These are phyloP conservation scores for Biscogniauxia marginata DNA, from an alignment of 2,329 filamentous ascomycete genomes.

Conservation along the genomic window DNA sequence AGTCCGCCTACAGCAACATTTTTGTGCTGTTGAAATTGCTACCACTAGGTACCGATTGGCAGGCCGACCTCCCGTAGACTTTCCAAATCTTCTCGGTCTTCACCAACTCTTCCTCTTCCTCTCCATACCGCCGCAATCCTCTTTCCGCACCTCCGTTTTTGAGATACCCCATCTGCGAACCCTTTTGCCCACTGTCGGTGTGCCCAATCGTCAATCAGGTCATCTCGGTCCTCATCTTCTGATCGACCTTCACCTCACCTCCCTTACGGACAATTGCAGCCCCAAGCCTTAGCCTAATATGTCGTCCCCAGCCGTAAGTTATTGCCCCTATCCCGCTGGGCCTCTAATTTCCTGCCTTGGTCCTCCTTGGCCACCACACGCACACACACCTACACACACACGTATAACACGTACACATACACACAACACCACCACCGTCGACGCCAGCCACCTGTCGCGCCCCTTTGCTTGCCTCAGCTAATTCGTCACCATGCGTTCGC, in stretches of 20 bases:
- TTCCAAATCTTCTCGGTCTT: conserved; percentile 26
- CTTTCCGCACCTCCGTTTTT: conserved; percentile 21
- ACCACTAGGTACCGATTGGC: neutral
- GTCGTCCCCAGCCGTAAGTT: conserved; percentile 37
- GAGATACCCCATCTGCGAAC: conserved; percentile 32
- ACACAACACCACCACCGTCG: conserved; percentile 2
- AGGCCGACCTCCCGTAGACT: neutral
- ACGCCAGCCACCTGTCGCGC: neutral
- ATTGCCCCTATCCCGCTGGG: conserved; percentile 23
- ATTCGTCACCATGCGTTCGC: conserved; percentile 32
- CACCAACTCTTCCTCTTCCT: conserved; percentile 18
- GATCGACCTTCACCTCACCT: conserved; percentile 9
- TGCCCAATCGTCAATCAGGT: conserved; percentile 14
- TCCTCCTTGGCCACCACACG: conserved; percentile 1
- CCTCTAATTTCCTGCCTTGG: conserved; percentile 10
- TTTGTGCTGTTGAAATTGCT: neutral
- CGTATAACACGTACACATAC: too few species aligned
- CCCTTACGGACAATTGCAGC: neutral
- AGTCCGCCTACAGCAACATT: neutral
- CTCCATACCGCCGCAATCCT: conserved; percentile 15
- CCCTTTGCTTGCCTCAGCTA: conserved; percentile 16
- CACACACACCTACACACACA: conserved; percentile 8
- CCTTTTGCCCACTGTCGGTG: conserved; percentile 11
- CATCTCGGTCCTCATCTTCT: conserved; percentile 16
- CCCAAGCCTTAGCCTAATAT: conserved; percentile 32